Percentiles rank a stretch among this genome's conserved stretches.
These are phyloP conservation scores for Polytrichum commune DNA, from an alignment of 225 moss, liverwort and hornwort genomes.

Conservation along the genomic window DNA sequence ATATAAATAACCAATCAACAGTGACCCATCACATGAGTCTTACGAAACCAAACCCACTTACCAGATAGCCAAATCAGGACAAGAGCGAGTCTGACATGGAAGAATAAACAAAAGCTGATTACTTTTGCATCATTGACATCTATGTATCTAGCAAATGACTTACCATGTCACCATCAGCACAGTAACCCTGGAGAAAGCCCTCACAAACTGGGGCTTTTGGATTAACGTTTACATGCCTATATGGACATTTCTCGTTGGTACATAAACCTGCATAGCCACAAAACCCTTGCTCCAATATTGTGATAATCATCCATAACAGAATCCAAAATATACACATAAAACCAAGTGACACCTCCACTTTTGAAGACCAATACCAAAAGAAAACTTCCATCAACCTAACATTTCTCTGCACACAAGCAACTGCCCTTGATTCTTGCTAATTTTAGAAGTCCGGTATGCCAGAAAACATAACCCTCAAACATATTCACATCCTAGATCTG, in stretches of 20 bases:
- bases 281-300: slow-evolving; percentile 14
- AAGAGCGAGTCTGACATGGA: not conserved
- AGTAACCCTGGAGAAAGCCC: slow-evolving; percentile 92
- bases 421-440: too few species aligned
- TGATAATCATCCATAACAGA: not conserved
- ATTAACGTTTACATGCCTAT: slow-evolving; percentile 92
- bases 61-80: not conserved
- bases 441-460: too few species aligned
- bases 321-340: too few species aligned
- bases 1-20: too few species aligned
- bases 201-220: slow-evolving; percentile 88
- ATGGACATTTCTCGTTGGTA: slow-evolving; percentile 88
- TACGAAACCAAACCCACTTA: not conserved
- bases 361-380: too few species aligned
- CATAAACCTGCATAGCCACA: slow-evolving; percentile 72
- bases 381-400: too few species aligned
- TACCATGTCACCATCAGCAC: slow-evolving; percentile 94
- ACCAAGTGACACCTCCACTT: too few species aligned
- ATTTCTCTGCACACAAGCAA: too few species aligned
- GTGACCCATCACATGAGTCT: too few species aligned
- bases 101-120: not conserved
- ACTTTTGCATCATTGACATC: not conserved
- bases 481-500: too few species aligned
- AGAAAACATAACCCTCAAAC: too few species aligned
- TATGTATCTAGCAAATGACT: slow-evolving; percentile 4